Evolutionary conservation across 75 land plant species (phyloP).

Genomic region (Cunninghamia lanceolata): DNA sequence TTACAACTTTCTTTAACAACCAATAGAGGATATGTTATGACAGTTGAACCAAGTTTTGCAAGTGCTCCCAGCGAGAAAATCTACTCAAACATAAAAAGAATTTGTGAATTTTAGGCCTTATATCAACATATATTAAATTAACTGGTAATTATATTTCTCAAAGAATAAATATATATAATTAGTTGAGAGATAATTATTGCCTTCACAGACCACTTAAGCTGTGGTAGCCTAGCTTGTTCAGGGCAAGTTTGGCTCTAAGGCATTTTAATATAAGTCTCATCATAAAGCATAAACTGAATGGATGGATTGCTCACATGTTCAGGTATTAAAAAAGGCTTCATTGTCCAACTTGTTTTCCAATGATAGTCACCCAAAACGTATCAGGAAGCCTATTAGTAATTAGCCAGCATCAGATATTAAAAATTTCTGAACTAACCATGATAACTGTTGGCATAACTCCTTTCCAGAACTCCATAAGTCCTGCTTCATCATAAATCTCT

Average conservation of each 20-base stretch:
- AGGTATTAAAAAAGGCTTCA: neutral
- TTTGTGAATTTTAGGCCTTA: neutral
- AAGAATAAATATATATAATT: neutral
- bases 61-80: slow-evolving; percentile 92
- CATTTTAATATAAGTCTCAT: slow-evolving; percentile 80
- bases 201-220: slow-evolving; percentile 79
- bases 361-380: neutral
- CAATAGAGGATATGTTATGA: slow-evolving; percentile 88
- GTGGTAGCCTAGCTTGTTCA: slow-evolving; percentile 35
- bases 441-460: slow-evolving; percentile 95
- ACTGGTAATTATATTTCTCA: neutral
- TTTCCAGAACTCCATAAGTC: slow-evolving; percentile 87
- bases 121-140: neutral
- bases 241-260: slow-evolving; percentile 54
- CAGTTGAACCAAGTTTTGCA: slow-evolving; percentile 96
- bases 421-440: slow-evolving; percentile 56
- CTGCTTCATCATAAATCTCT: slow-evolving; percentile 88
- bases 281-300: slow-evolving; percentile 97
- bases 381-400: neutral
- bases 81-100: slow-evolving; percentile 24
- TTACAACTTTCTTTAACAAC: slow-evolving; percentile 74
- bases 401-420: neutral
- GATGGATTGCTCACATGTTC: slow-evolving; percentile 93
- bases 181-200: slow-evolving; percentile 19
- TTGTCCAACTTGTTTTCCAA: neutral